Conservation (phyloP, 805 yeast genomes). For the Wickerhamomyces xylosicus region DNA sequence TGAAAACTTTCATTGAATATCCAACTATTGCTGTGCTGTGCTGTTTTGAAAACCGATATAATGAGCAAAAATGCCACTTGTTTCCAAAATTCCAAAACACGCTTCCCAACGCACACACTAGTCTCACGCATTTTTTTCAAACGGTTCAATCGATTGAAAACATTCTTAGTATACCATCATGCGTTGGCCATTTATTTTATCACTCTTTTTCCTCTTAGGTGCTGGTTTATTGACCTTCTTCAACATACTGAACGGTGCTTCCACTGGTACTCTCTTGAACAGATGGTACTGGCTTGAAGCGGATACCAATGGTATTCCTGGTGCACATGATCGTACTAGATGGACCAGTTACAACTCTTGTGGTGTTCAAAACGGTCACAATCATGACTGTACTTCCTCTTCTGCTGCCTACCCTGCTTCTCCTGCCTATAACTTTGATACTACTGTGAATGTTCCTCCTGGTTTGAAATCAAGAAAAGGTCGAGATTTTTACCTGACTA, state of each 20-base stretch:
- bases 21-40: too few species aligned
- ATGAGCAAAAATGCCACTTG: too few species aligned
- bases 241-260: slow-evolving; percentile 55
- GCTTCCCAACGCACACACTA: too few species aligned
- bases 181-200: slow-evolving; percentile 21
- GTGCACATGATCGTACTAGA: slow-evolving; percentile 36
- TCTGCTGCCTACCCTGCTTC: slow-evolving; percentile 79
- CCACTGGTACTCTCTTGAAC: slow-evolving; percentile 41
- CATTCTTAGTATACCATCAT: slow-evolving; percentile 3
- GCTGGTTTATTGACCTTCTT: slow-evolving; percentile 49
- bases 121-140: too few species aligned
- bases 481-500: slow-evolving; percentile 53
- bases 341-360: slow-evolving; percentile 79
- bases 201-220: slow-evolving; percentile 29
- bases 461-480: slow-evolving; percentile 37
- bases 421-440: slow-evolving; percentile 64
- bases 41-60: too few species aligned
- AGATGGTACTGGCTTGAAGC: slow-evolving; percentile 76
- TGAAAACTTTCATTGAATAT: too few species aligned
- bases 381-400: slow-evolving; percentile 40
- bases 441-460: slow-evolving; percentile 41
- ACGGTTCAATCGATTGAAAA: too few species aligned
- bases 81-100: too few species aligned
- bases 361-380: slow-evolving; percentile 31
- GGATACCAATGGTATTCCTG: slow-evolving; percentile 42